phyloP scores from a whole-genome alignment of 768 basidiomycete genomes.

The Cubamyces sp. region DNA sequence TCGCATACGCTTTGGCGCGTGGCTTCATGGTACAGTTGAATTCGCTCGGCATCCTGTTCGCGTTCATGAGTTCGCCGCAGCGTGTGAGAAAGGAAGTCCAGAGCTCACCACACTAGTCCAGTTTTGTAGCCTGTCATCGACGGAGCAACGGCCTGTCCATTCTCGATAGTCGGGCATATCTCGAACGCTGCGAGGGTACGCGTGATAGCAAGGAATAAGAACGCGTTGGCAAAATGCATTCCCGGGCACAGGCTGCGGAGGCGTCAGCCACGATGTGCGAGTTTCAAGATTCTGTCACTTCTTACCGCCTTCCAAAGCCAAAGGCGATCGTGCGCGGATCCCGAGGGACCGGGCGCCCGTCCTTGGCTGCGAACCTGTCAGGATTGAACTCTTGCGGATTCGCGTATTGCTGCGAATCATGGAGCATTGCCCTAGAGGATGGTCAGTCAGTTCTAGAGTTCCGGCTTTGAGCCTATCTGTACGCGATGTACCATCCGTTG shows the following conservation, averaged over 20 bases:
- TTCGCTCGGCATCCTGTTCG: no score
- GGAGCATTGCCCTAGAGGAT: slow-evolving; percentile 40
- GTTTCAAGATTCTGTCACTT: not conserved
- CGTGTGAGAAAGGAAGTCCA: no score
- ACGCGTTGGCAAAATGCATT: slow-evolving; percentile 9
- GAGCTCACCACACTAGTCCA: no score
- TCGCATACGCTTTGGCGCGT: no score
- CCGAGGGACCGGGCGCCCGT: slow-evolving; percentile 4
- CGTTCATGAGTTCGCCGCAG: no score
- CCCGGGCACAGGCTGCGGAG: slow-evolving; percentile 7
- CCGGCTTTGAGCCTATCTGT: not conserved
- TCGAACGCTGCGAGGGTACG: not conserved
- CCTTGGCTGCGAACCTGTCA: slow-evolving; percentile 24
- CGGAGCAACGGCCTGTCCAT: no score
- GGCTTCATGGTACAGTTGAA: no score
- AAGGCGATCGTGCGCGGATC: slow-evolving; percentile 8
- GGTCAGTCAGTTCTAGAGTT: not conserved
- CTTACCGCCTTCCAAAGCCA: slow-evolving; percentile 20
- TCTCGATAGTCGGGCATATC: not conserved
- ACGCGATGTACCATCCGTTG: slow-evolving; percentile 24
- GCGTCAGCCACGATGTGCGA: no score
- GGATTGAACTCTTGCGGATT: slow-evolving; percentile 33
- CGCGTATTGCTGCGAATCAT: slow-evolving; percentile 46
- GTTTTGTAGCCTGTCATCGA: no score
- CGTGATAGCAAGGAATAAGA: slow-evolving; percentile 1